Conservation (phyloP, 768 basidiomycete species). For the Cubamyces sp. region DNA sequence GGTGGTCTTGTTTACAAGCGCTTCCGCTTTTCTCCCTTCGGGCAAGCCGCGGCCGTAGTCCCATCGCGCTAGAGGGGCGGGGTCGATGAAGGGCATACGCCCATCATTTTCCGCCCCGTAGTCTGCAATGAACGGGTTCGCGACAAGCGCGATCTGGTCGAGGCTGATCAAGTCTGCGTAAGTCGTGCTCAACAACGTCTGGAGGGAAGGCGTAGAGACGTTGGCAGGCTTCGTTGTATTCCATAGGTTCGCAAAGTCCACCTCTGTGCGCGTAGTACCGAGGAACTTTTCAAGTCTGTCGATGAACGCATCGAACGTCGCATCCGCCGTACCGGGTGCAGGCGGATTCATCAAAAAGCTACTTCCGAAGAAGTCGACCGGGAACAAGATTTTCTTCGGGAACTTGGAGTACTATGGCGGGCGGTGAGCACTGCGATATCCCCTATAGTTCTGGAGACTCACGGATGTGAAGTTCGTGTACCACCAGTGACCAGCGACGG, state of each 20-base stretch:
- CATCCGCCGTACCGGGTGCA: conserved; percentile 22
- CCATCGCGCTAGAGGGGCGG: conserved; percentile 35
- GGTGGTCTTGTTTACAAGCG: conserved; percentile 32
- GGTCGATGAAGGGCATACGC: conserved; percentile 36
- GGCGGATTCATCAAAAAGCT: conserved; percentile 33
- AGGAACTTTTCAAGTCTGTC: conserved; percentile 34
- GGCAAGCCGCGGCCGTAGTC: conserved; percentile 28
- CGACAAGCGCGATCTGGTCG: conserved; percentile 34
- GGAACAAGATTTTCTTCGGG: conserved; percentile 36
- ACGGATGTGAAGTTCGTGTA: conserved; percentile 35
- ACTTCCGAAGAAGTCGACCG: conserved; percentile 30
- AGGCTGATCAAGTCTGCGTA: conserved; percentile 35
- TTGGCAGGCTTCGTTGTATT: conserved; percentile 28
- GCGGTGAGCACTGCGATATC: not conserved
- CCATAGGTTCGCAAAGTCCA: conserved; percentile 31
- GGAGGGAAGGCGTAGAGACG: conserved; percentile 28
- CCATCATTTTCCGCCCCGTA: conserved; percentile 30
- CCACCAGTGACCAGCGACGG: conserved; percentile 35
- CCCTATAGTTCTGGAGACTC: not conserved
- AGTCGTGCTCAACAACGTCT: conserved; percentile 32
- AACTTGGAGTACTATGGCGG: conserved; percentile 30
- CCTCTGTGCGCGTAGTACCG: conserved; percentile 31
- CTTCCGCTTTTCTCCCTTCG: conserved; percentile 27
- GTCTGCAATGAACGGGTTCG: conserved; percentile 35
- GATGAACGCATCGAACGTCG: conserved; percentile 35